A percentile compares a stretch with the other conserved stretches of the same genome.
Conservation (phyloP, 176 grass and related monocot species). For the Oryza officinalis region DNA sequence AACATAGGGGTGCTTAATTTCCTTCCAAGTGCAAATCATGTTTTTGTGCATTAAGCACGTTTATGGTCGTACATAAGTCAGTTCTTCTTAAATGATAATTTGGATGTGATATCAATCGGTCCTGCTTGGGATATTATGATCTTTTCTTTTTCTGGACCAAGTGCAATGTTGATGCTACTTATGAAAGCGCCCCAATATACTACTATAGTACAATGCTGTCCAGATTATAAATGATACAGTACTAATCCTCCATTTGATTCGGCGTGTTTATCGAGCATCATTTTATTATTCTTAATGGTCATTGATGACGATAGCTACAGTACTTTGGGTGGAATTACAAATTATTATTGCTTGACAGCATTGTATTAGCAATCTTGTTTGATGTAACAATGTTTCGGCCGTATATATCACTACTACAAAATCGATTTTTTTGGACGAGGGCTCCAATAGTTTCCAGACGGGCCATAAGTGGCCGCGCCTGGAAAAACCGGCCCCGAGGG, state of each 20-base stretch:
- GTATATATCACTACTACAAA: too few relatives aligned
- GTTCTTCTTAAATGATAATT: neutral
- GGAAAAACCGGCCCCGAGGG: too few relatives aligned
- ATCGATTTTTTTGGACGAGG: too few relatives aligned
- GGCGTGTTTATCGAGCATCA: neutral
- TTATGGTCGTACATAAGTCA: neutral
- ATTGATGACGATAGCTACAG: neutral
- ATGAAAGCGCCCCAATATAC: neutral
- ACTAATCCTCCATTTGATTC: neutral
- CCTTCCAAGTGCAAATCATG: neutral
- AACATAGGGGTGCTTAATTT: neutral
- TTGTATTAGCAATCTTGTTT: too few relatives aligned
- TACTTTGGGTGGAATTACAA: neutral
- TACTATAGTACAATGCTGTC: neutral
- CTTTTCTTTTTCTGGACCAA: neutral
- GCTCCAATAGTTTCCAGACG: too few relatives aligned
- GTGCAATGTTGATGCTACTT: neutral
- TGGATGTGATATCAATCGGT: neutral
- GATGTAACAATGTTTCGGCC: too few relatives aligned
- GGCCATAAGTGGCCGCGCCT: too few relatives aligned
- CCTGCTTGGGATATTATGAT: neutral
- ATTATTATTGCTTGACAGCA: neutral
- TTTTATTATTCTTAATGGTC: neutral
- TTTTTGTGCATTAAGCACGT: slow-evolving; percentile 22
- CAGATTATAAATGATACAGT: neutral